These are phyloP conservation scores for Calonectria pteridis DNA, from an alignment of 2,329 filamentous ascomycete species.

Conservation along the genomic window DNA sequence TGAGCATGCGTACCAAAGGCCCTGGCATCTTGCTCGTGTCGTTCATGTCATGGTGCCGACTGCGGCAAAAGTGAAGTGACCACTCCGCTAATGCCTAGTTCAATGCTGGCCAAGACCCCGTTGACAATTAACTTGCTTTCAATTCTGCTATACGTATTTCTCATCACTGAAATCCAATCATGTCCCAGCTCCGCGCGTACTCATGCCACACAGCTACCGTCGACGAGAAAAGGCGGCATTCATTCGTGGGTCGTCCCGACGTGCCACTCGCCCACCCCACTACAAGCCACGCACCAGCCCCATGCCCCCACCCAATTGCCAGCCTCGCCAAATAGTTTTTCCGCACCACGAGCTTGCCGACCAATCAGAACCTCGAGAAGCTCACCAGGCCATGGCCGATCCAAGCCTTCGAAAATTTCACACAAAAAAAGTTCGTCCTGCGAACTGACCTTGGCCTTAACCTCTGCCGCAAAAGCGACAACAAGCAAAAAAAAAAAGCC, in stretches of 20 bases:
- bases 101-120: background rate
- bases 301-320: background rate
- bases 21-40: background rate
- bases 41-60: too few species aligned
- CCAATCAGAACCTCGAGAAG: slow-evolving; percentile 41
- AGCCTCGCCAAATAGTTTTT: slow-evolving; percentile 40
- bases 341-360: slow-evolving; percentile 10
- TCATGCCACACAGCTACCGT: too few species aligned
- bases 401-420: slow-evolving; percentile 47
- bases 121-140: background rate
- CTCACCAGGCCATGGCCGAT: slow-evolving; percentile 32
- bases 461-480: background rate
- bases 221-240: background rate
- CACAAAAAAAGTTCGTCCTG: slow-evolving; percentile 44
- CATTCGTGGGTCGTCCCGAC: background rate
- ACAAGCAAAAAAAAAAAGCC: too few species aligned
- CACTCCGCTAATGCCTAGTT: background rate
- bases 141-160: background rate
- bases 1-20: background rate
- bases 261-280: background rate
- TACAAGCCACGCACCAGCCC: slow-evolving; percentile 6
- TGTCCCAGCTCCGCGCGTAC: background rate
- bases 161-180: background rate
- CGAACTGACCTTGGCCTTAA: slow-evolving; percentile 24
- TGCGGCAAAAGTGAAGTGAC: too few species aligned